phyloP scores from a whole-genome alignment of 78 protist genomes.

The Speleostelium caveatum region DNA sequence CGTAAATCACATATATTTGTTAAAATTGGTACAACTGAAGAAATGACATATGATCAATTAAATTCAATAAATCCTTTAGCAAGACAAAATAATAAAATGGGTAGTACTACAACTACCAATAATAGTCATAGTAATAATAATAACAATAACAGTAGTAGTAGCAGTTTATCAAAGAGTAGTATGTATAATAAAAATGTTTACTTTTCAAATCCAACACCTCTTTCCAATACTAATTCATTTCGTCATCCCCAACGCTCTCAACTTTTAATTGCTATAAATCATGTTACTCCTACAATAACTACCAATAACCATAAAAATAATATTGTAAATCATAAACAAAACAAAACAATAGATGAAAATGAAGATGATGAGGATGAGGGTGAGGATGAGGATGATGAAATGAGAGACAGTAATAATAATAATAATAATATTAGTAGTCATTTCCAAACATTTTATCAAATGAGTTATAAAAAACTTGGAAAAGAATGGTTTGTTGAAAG shows the following conservation, averaged over 20 bases:
- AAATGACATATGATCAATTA: neutral
- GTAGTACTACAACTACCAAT: neutral
- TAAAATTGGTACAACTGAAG: neutral
- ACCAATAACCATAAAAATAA: no score
- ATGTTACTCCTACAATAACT: no score
- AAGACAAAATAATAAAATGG: neutral
- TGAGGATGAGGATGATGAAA: neutral
- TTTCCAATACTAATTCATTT: neutral
- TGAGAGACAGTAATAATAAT: neutral
- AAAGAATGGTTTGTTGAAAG: slow-evolving; percentile 38
- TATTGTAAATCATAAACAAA: no score
- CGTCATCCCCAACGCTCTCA: neutral
- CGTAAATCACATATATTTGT: slow-evolving; percentile 20
- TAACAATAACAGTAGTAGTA: neutral
- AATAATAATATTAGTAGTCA: slow-evolving; percentile 2
- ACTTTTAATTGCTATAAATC: no score
- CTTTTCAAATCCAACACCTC: neutral
- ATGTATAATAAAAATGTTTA: neutral
- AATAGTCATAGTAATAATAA: neutral
- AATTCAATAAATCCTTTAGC: neutral
- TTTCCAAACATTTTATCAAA: neutral
- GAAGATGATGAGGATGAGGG: neutral
- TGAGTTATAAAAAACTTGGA: neutral
- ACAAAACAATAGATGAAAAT: neutral
- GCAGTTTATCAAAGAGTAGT: neutral